These are phyloP conservation scores for Rhododendron molle DNA, from an alignment of 148 eudicot genomes.

Conservation along the genomic window DNA sequence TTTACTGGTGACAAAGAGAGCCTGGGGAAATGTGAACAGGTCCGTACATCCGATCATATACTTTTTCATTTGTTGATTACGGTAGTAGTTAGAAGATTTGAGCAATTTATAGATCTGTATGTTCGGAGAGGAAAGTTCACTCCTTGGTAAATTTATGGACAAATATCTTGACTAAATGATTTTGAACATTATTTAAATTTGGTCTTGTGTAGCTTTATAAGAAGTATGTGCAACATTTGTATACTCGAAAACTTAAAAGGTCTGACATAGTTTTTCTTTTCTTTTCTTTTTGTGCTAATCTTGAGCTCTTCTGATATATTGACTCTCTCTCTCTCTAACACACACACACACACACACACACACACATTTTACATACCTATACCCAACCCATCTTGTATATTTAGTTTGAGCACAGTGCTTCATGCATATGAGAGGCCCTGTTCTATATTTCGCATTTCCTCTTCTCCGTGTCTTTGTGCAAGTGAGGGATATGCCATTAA, in stretches of 20 bases:
- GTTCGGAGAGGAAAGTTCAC: neutral
- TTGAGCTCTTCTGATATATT: neutral
- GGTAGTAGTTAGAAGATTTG: conserved; percentile 1
- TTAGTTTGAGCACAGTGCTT: neutral
- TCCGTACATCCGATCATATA: conserved; percentile 24
- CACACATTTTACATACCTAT: neutral
- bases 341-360: no score
- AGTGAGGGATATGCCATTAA: neutral
- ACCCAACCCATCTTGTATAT: neutral
- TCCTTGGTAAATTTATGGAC: neutral
- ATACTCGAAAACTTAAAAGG: neutral
- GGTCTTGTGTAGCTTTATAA: neutral
- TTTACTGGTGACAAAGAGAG: conserved; percentile 79
- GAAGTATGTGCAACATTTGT: neutral
- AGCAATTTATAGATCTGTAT: neutral
- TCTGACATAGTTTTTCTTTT: neutral
- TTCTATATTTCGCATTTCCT: neutral
- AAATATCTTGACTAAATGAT: neutral
- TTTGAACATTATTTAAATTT: neutral
- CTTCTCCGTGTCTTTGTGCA: neutral
- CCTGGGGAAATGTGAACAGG: conserved; percentile 99
- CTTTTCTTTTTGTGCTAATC: neutral
- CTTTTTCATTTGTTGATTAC: neutral
- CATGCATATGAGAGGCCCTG: neutral
- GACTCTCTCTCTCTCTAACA: no score